These are phyloP conservation scores for Torrubiella hemipterigena DNA, from an alignment of 2,329 filamentous ascomycete genomes.

Conservation along the genomic window DNA sequence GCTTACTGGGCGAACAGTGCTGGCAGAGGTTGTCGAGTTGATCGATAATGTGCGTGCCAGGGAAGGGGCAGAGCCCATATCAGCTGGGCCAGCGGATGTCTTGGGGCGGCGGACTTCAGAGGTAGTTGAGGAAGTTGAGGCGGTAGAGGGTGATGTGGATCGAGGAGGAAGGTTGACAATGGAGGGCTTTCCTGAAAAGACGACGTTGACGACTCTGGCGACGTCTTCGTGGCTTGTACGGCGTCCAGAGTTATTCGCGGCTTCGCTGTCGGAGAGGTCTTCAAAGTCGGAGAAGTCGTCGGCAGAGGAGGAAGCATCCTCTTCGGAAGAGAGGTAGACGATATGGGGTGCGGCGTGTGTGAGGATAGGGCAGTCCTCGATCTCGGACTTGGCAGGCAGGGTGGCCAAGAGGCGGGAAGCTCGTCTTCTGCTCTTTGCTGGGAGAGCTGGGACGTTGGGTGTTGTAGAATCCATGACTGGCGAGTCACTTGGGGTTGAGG, in stretches of 20 bases:
- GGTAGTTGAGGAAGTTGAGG: conserved; percentile 16
- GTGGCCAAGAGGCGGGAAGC: conserved; percentile 27
- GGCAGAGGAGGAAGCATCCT: conserved; percentile 50
- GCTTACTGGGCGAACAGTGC: conserved; percentile 29
- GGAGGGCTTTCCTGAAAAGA: conserved; percentile 47
- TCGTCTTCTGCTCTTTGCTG: conserved; percentile 36
- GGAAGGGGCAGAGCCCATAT: conserved; percentile 18
- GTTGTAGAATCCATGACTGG: conserved; percentile 8
- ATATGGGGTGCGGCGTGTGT: conserved; percentile 39
- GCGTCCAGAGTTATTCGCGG: conserved; percentile 14
- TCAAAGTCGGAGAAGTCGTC: conserved; percentile 48
- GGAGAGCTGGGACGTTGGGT: conserved; percentile 30
- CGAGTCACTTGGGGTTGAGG: conserved; percentile 9
- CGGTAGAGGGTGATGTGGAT: conserved; percentile 29
- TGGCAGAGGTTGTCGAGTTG: conserved; percentile 19
- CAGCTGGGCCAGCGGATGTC: conserved; percentile 13
- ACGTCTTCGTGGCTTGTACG: conserved; percentile 39
- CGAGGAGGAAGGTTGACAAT: conserved; percentile 38
- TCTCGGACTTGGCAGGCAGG: conserved; percentile 16
- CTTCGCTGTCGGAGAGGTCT: conserved; percentile 18
- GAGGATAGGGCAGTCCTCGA: conserved; percentile 19
- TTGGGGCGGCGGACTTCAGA: conserved; percentile 8
- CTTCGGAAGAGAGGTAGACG: conserved; percentile 53
- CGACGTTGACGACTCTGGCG: conserved; percentile 45
- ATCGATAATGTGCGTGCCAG: conserved; percentile 18